These are phyloP conservation scores for Coniochaeta prunicola DNA, from an alignment of 2,329 filamentous ascomycete genomes.

Conservation along the genomic window DNA sequence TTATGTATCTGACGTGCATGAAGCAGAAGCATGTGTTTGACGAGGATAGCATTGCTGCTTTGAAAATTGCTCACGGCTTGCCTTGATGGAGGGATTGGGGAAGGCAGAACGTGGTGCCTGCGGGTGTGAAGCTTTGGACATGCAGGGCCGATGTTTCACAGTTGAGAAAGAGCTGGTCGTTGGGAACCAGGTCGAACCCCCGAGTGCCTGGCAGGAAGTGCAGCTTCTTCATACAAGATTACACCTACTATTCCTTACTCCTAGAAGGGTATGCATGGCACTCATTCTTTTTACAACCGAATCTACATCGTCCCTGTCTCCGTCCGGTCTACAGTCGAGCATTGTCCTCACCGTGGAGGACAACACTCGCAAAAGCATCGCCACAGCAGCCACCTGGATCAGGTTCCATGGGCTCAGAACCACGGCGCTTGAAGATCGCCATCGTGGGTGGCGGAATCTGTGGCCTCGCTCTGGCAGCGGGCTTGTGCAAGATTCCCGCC, in stretches of 20 bases:
- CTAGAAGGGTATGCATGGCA: too few species aligned
- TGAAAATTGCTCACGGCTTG: conserved; percentile 21
- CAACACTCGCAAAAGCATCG: too few species aligned
- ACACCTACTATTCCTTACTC: too few species aligned
- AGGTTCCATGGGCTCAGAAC: neutral
- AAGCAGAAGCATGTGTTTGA: conserved; percentile 25
- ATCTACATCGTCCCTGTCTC: too few species aligned
- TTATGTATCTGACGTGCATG: conserved; percentile 21
- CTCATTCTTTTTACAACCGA: too few species aligned
- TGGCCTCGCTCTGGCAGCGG: conserved; percentile 27
- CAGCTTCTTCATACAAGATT: too few species aligned
- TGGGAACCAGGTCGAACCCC: too few species aligned
- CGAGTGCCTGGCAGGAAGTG: too few species aligned
- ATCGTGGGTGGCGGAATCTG: conserved; percentile 21
- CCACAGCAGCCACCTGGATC: neutral
- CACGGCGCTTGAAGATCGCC: neutral
- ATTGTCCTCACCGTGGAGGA: too few species aligned
- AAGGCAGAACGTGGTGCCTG: neutral
- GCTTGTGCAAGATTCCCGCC: conserved; percentile 23
- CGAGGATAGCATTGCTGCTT: conserved; percentile 20
- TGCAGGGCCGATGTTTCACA: neutral
- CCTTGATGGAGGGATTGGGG: neutral
- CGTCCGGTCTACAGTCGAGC: too few species aligned
- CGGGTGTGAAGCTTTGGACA: neutral
- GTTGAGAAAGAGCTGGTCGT: too few species aligned